A percentile compares a stretch with the other conserved stretches of the same genome.
phyloP scores from a whole-genome alignment of 805 yeast genomes.

The Spathaspora girioi region DNA sequence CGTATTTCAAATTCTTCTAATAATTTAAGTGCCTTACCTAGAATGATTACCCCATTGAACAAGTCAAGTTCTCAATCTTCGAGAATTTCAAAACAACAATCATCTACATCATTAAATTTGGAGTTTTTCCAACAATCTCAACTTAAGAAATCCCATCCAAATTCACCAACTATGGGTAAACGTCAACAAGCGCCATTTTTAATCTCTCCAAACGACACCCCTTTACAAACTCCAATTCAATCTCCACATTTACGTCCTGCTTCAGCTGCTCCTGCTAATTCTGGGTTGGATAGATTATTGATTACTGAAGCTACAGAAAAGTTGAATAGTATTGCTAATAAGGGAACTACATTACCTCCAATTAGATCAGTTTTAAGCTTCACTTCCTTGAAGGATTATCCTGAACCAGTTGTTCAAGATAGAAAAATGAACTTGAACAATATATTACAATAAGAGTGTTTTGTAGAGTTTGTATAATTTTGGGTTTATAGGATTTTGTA shows the following conservation, averaged over 20 bases:
- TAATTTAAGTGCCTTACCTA: constrained; percentile 23
- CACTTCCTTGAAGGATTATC: constrained; percentile 13
- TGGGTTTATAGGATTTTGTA: neutral
- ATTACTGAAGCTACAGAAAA: constrained; percentile 20
- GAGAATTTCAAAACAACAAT: constrained; percentile 21
- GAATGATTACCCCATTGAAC: constrained; percentile 43
- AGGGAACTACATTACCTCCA: constrained; percentile 41
- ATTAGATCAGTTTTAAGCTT: constrained; percentile 36
- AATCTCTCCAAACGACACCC: constrained; percentile 44
- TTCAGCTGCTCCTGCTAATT: constrained; percentile 6
- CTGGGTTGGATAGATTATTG: neutral
- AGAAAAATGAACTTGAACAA: neutral
- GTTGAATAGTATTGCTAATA: constrained; percentile 32
- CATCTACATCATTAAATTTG: constrained; percentile 32
- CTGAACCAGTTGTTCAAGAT: constrained; percentile 4
- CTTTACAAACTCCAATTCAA: constrained; percentile 45
- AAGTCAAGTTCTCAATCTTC: constrained; percentile 9
- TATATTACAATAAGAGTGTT: neutral
- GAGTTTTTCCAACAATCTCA: constrained; percentile 23
- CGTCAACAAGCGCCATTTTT: constrained; percentile 16
- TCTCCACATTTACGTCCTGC: constrained; percentile 41
- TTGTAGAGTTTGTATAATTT: neutral
- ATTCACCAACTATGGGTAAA: constrained; percentile 33
- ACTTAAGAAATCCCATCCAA: constrained; percentile 45
- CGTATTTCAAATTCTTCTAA: constrained; percentile 18